These are phyloP conservation scores for Ophiocordyceps sinensis DNA, from an alignment of 2,329 filamentous ascomycete genomes.

Conservation along the genomic window DNA sequence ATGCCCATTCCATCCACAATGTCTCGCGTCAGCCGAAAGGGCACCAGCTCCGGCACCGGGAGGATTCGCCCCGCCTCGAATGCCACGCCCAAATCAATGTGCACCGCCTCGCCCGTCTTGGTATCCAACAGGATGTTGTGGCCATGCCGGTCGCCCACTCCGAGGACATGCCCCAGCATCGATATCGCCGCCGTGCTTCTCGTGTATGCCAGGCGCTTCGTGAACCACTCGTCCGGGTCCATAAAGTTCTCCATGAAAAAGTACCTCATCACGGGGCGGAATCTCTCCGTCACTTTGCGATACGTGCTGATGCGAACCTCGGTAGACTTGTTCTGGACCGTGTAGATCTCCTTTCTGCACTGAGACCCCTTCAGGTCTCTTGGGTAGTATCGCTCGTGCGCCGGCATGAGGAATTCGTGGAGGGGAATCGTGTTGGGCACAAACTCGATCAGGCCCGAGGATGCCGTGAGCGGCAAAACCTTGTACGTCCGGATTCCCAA, in stretches of 20 bases:
- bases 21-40: slow-evolving; percentile 86
- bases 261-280: slow-evolving; percentile 87
- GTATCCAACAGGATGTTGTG: slow-evolving; percentile 94
- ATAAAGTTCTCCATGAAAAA: slow-evolving; percentile 95
- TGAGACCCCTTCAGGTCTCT: slow-evolving; percentile 62
- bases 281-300: slow-evolving; percentile 62
- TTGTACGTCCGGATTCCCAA: slow-evolving; percentile 94
- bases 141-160: slow-evolving; percentile 84
- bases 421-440: slow-evolving; percentile 86
- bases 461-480: slow-evolving; percentile 74
- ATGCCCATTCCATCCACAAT: slow-evolving; percentile 96
- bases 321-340: slow-evolving; percentile 53
- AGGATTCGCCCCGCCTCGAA: slow-evolving; percentile 96
- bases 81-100: slow-evolving; percentile 92
- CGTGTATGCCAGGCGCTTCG: slow-evolving; percentile 76
- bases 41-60: slow-evolving; percentile 87
- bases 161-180: slow-evolving; percentile 84
- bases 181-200: slow-evolving; percentile 89
- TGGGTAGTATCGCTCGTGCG: slow-evolving; percentile 76
- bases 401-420: slow-evolving; percentile 82
- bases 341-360: slow-evolving; percentile 67
- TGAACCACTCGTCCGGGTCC: slow-evolving; percentile 94
- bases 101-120: slow-evolving; percentile 81
- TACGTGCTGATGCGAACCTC: slow-evolving; percentile 63
- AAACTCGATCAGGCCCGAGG: slow-evolving; percentile 90